Evolutionary conservation across 2,329 filamentous ascomycete species (phyloP), one percentile per base, ranked within the genome.

Genomic region (Colletotrichum sp.): DNA sequence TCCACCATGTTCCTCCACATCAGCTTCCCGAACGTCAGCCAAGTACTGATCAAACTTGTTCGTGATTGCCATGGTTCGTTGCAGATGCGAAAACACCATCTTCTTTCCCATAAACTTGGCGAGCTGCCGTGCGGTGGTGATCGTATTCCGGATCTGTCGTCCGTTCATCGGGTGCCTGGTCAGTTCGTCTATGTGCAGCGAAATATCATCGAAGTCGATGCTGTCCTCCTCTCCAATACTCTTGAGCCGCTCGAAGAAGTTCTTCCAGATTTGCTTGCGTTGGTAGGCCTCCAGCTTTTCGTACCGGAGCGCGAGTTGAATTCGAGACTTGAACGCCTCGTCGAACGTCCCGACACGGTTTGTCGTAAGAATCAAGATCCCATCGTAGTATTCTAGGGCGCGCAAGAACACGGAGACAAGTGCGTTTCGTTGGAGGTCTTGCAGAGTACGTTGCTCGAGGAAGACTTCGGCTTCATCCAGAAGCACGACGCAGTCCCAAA

Each of bases 391-490:
- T 30, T 68, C 66, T 12, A 68, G 22, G 36, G 28, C 30, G 2
- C 84, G 81, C 7, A 85, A 77, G 59, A 86, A 85, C 0, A 85
- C 83, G 32, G 55, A 9, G 70, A 77, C 75, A 1, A 76, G 1
- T 79, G 28, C 13, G 34, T 83, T 83, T 6, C 82, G 76, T 82
- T 96, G 93, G 63, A 98, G 93, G 79, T 98, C 95, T 5, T 26
- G 44, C 30, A 66, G 55, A 1, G 70, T 78, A n/a, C 82, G 75
- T 28, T 80, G 75, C 22, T 80, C 79, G 3, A 83, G 68, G 30
- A 83, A 80, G 3, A 83, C 78, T 8, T 83, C 82, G 0, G 79
- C 80, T 28, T 81, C 81, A 18, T 84, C 81, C 1, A 83, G 75
- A 0, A 84, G 75, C 1, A 83, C 73, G 1, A 84, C 81, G 26